phyloP scores from a whole-genome alignment of 2,329 filamentous ascomycete species.

The Paraphoma chrysanthemicola region DNA sequence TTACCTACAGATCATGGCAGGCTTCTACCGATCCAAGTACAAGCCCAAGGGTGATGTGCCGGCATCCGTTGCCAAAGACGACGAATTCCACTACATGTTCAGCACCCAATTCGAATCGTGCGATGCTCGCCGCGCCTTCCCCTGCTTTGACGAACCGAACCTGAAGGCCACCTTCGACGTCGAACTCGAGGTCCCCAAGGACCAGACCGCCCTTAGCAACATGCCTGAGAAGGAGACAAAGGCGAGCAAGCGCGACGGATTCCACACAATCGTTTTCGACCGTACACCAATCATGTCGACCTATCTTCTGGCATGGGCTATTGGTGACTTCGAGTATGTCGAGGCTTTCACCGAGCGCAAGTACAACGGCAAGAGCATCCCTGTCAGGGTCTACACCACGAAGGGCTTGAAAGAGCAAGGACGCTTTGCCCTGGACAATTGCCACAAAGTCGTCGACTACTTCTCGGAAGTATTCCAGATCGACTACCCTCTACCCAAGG shows the following conservation, averaged over 20 bases:
- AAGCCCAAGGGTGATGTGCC: constrained; percentile 77
- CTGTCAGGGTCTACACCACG: constrained; percentile 95
- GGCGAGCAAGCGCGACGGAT: constrained; percentile 72
- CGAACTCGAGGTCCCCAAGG: constrained; percentile 86
- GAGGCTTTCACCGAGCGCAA: constrained; percentile 88
- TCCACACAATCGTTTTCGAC: constrained; percentile 88
- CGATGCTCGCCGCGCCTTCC: constrained; percentile 92
- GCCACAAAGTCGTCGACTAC: constrained; percentile 92
- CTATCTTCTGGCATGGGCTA: constrained; percentile 92
- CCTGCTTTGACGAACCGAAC: constrained; percentile 97
- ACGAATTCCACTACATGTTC: constrained; percentile 71
- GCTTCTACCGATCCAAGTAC: constrained; percentile 94
- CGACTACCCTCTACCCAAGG: constrained; percentile 87
- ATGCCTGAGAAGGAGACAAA: constrained; percentile 85
- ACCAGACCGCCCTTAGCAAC: constrained; percentile 89
- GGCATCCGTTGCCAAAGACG: constrained; percentile 77
- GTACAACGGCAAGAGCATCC: constrained; percentile 90
- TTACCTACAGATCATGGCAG: constrained; percentile 69
- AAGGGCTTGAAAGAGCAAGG: constrained; percentile 93
- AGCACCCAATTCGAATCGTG: constrained; percentile 98
- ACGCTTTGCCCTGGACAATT: constrained; percentile 86
- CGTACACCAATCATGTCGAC: constrained; percentile 94
- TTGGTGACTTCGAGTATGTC: constrained; percentile 96
- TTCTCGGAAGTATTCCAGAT: constrained; percentile 95
- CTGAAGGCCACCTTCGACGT: constrained; percentile 97